phyloP scores from a whole-genome alignment of 1,284 basidiomycete genomes.

The Apiotrichum sp. region DNA sequence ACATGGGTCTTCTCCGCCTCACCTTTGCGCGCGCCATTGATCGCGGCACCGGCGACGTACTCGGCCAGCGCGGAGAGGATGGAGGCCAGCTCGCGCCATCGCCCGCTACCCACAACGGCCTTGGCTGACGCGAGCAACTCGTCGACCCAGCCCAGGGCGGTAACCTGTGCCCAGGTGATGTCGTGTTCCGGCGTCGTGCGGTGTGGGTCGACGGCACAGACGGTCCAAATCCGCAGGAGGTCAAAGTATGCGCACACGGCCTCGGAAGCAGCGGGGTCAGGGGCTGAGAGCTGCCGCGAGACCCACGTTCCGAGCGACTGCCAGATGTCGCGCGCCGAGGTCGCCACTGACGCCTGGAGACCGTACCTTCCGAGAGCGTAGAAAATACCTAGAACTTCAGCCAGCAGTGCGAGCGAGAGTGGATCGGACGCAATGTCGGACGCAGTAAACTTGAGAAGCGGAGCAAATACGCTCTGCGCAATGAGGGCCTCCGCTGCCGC shows the following conservation, averaged over 20 bases:
- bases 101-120: slow-evolving; percentile 11
- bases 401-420: slow-evolving; percentile 38
- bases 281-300: neutral
- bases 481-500: slow-evolving; percentile 58
- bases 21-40: slow-evolving; percentile 65
- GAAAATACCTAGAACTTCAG: slow-evolving; percentile 61
- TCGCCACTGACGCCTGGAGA: slow-evolving; percentile 52
- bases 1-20: slow-evolving; percentile 51
- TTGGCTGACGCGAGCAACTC: slow-evolving; percentile 50
- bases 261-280: neutral
- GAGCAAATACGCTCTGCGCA: slow-evolving; percentile 53
- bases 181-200: slow-evolving; percentile 77
- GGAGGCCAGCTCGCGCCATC: slow-evolving; percentile 49
- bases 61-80: slow-evolving; percentile 42
- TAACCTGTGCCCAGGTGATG: slow-evolving; percentile 80
- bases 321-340: slow-evolving; percentile 37
- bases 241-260: slow-evolving; percentile 51
- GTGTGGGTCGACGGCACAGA: slow-evolving; percentile 83
- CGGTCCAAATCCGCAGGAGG: slow-evolving; percentile 65
- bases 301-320: slow-evolving; percentile 29
- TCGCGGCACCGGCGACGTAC: slow-evolving; percentile 65
- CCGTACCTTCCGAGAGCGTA: slow-evolving; percentile 67
- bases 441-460: slow-evolving; percentile 69
- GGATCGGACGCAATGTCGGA: slow-evolving; percentile 28
- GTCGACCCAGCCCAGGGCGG: slow-evolving; percentile 65